Percentiles rank a stretch among this genome's conserved stretches.
Conservation (phyloP, 1,284 basidiomycete species). For the Schizophyllum amplum region DNA sequence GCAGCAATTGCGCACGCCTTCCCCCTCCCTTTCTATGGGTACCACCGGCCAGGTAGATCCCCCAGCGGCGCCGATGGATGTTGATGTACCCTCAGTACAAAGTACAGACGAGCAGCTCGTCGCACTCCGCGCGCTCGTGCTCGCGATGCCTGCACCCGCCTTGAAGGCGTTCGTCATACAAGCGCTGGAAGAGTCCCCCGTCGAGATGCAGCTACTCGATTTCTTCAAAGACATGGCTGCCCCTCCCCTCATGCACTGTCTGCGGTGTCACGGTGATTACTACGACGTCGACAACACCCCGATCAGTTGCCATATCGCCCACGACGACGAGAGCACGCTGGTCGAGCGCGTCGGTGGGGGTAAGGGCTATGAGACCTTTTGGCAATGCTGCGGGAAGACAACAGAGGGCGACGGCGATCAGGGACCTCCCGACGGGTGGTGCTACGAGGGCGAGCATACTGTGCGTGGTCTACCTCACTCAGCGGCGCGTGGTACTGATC, state of each 20-base stretch:
- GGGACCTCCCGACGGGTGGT: slow-evolving; percentile 78
- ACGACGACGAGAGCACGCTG: slow-evolving; percentile 39
- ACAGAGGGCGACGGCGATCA: slow-evolving; percentile 69
- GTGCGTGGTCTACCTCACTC: slow-evolving; percentile 29
- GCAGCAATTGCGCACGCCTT: slow-evolving; percentile 42
- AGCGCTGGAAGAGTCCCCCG: slow-evolving; percentile 29
- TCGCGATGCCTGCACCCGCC: slow-evolving; percentile 55
- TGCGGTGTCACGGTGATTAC: slow-evolving; percentile 60
- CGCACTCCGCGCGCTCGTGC: slow-evolving; percentile 41
- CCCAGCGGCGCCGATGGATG: slow-evolving; percentile 17
- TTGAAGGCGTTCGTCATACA: slow-evolving; percentile 54
- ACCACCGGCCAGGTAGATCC: slow-evolving; percentile 18
- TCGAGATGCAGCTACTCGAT: slow-evolving; percentile 32
- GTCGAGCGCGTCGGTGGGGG: slow-evolving; percentile 29
- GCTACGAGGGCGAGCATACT: slow-evolving; percentile 73
- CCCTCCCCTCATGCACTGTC: slow-evolving; percentile 61
- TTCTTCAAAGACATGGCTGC: slow-evolving; percentile 56
- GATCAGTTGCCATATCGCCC: slow-evolving; percentile 43
- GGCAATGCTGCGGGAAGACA: slow-evolving; percentile 62
- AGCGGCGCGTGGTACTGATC: slow-evolving; percentile 2
- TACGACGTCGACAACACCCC: slow-evolving; percentile 51
- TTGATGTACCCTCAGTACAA: slow-evolving; percentile 11
- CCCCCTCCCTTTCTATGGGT: slow-evolving; percentile 33
- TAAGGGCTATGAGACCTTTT: slow-evolving; percentile 42
- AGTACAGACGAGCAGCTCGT: slow-evolving; percentile 25